These are phyloP conservation scores for Sarocladium strictum DNA, from an alignment of 2,329 filamentous ascomycete genomes.

Conservation along the genomic window DNA sequence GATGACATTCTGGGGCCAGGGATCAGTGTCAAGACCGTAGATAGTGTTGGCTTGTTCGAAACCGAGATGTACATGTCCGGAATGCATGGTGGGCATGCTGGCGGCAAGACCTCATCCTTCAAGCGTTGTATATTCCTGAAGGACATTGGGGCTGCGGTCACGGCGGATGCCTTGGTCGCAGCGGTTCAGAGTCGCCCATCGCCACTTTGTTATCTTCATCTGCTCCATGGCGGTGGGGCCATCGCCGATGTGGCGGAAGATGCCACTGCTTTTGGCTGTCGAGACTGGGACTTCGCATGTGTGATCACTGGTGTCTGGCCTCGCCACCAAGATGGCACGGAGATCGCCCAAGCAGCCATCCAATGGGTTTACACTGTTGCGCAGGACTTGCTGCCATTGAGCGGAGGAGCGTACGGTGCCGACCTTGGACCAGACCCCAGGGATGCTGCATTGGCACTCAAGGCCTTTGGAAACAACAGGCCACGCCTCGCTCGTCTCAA, in stretches of 20 bases:
- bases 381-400: conserved; percentile 39
- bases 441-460: conserved; percentile 42
- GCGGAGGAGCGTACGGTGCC: conserved; percentile 49
- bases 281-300: conserved; percentile 59
- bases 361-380: conserved; percentile 53
- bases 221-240: conserved; percentile 53
- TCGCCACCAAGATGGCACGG: conserved; percentile 42
- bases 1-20: conserved; percentile 26
- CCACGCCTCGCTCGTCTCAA: conserved; percentile 47
- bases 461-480: conserved; percentile 52
- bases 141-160: conserved; percentile 28
- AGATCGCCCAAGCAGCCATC: conserved; percentile 29
- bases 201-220: conserved; percentile 53
- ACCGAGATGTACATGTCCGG: conserved; percentile 54
- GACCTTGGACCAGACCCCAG: conserved; percentile 58
- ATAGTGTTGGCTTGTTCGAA: conserved; percentile 48
- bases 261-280: conserved; percentile 54
- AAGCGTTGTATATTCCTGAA: conserved; percentile 59
- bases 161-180: conserved; percentile 31
- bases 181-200: conserved; percentile 45
- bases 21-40: conserved; percentile 27
- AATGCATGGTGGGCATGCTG: conserved; percentile 53
- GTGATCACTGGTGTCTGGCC: conserved; percentile 58
- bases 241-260: conserved; percentile 35
- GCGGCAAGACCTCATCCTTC: conserved; percentile 57